Conservation (phyloP, 805 yeast genomes). For the Lipomyces lipofer region DNA sequence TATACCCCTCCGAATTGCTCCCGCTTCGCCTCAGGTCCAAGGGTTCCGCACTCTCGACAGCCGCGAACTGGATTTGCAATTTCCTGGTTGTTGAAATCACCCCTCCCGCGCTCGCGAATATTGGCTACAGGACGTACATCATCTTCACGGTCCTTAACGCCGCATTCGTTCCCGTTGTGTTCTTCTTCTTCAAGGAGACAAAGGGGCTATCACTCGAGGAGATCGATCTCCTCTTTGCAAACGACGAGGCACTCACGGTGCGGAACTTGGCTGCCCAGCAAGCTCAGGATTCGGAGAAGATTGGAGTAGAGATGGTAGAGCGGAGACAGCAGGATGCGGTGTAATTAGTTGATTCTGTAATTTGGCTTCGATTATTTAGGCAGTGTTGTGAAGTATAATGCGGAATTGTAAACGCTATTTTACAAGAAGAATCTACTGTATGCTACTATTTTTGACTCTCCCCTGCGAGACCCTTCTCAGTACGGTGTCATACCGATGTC, state of each 20-base stretch:
- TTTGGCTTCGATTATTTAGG: too few species aligned
- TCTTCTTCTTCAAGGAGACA: constrained; percentile 15
- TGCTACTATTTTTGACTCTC: too few species aligned
- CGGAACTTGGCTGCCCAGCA: too few species aligned
- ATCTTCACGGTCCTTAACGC: constrained; percentile 57
- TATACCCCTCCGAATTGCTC: constrained; percentile 15
- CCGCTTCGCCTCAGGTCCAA: constrained; percentile 15
- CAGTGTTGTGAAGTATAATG: too few species aligned
- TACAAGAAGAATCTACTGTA: too few species aligned
- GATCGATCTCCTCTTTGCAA: constrained; percentile 9
- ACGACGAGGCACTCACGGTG: constrained; percentile 10
- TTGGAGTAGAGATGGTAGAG: too few species aligned
- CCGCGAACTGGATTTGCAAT: constrained; percentile 20
- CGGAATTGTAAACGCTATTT: too few species aligned
- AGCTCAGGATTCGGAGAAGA: too few species aligned
- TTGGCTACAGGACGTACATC: constrained; percentile 58
- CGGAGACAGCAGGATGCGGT: too few species aligned
- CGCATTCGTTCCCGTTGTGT: constrained; percentile 5
- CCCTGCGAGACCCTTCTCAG: too few species aligned
- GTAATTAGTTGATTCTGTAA: too few species aligned
- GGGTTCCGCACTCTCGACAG: constrained; percentile 15
- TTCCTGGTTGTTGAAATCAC: constrained; percentile 41
- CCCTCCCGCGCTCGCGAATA: constrained; percentile 53
- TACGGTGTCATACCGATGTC: too few species aligned
- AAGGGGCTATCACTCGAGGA: constrained; percentile 42